Conservation (phyloP, 257 asterid species). For the Nicotiana tomentosiformis region DNA sequence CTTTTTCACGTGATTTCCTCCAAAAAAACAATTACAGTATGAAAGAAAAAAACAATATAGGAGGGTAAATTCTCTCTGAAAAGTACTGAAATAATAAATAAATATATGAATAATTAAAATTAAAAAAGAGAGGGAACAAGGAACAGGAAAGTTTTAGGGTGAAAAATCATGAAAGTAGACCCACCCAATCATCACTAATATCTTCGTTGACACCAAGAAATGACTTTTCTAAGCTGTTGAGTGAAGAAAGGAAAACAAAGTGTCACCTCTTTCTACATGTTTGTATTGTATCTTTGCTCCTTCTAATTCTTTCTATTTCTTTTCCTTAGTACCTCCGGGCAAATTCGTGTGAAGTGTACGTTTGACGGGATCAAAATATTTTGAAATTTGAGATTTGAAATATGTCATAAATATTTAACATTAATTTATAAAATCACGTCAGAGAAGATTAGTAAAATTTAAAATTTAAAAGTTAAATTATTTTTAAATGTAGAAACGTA, state of each 20-base stretch:
- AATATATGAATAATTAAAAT: not conserved
- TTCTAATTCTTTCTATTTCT: not conserved
- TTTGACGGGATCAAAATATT: no score
- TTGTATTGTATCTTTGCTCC: not conserved
- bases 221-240: conserved; percentile 20
- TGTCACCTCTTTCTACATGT: not conserved
- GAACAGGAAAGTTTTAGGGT: conserved; percentile 9
- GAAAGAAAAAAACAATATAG: not conserved
- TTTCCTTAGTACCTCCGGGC: no score
- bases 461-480: no score
- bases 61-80: not conserved
- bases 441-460: no score
- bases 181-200: conserved; percentile 24
- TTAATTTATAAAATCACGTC: no score
- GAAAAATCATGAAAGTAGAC: conserved; percentile 23
- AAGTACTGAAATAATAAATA: not conserved
- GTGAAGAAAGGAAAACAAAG: conserved; percentile 7
- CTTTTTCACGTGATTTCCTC: conserved; percentile 77
- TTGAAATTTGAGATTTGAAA: no score
- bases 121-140: not conserved
- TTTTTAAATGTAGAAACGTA: no score
- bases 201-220: conserved; percentile 38
- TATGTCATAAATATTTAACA: no score
- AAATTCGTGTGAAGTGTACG: no score
- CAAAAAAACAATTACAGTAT: not conserved